Evolutionary conservation across 768 basidiomycete genomes (phyloP), one percentile per base, ranked within the genome.

Genomic region (Kwoniella sp.): DNA sequence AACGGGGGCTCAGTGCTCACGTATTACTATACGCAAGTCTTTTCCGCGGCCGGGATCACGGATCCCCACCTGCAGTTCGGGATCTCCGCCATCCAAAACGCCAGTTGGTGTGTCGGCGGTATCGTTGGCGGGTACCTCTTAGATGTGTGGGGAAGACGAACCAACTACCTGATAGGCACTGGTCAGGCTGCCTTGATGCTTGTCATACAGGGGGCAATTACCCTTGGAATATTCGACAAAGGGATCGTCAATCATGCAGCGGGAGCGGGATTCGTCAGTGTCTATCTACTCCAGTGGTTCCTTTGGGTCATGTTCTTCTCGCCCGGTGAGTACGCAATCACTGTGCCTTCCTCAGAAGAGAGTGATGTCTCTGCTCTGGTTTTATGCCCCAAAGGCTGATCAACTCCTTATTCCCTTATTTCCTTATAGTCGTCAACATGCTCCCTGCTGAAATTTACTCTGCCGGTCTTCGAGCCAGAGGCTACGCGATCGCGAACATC

Each of bases 61-160:
- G 68, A 71, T 36, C 64, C 70, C 1, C 70, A 71, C 29, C 49
- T 68, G 10, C 70, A 71, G 59, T 71, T 71, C 56, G 70, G 70
- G 8, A 68, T 71, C 27, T 51, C 70, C 2, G 70, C 60, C 1
- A 62, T 71, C 25, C 70, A 71, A 44, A 71, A 71, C 50, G 70
- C 70, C 9, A 59, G 61, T 1, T 71, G 70, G 70, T 71, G 70
- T 58, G 40, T 71, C 40, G 70, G 70, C 22, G 70, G 70, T 0
- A 67, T 71, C 33, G 60, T 68, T n/a, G 70, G 70, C n/a, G 70
- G 70, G 24, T 71, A 71, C 47, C 64, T 71, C n/a, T 48, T 71
- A 1, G 70, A 71, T 53, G n/a, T 60, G 7, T 71, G 70, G 70
- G 70, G 70, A 9, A 51, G 70, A 58, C 10, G 70, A 30, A 71